Percentiles rank a stretch among this genome's conserved stretches.
These are phyloP conservation scores for Cladophialophora bantiana DNA, from an alignment of 2,329 filamentous ascomycete species.

Conservation along the genomic window DNA sequence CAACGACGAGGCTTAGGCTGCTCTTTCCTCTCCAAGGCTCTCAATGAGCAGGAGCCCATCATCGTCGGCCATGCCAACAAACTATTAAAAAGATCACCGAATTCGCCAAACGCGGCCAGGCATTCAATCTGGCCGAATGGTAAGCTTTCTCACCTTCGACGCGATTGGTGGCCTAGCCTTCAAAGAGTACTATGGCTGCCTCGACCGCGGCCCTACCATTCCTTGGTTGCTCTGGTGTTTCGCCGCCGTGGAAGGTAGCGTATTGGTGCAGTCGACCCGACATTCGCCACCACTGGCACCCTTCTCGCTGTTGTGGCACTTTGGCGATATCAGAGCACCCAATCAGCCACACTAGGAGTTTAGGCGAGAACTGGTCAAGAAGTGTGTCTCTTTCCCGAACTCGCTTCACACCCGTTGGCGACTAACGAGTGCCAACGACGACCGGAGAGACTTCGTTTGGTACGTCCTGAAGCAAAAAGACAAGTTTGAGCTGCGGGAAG, in stretches of 20 bases:
- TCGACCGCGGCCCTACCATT: conserved; percentile 40
- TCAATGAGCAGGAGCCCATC: conserved; percentile 46
- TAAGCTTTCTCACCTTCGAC: conserved; percentile 37
- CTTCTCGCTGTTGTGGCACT: too few species aligned
- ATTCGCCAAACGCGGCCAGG: conserved; percentile 11
- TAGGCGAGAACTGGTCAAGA: too few species aligned
- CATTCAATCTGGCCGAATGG: conserved; percentile 31
- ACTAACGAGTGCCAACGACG: conserved; percentile 13
- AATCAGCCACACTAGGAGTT: too few species aligned
- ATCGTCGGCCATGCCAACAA: conserved; percentile 27
- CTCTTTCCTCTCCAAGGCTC: conserved; percentile 46
- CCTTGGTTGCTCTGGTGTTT: too few species aligned
- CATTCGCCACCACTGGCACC: too few species aligned
- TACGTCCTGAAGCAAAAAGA: conserved; percentile 49
- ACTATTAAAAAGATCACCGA: conserved; percentile 25
- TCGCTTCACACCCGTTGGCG: too few species aligned
- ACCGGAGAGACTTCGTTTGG: conserved; percentile 32
- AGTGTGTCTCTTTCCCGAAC: too few species aligned
- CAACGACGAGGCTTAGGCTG: conserved; percentile 45
- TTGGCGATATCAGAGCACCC: too few species aligned
- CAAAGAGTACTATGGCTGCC: conserved; percentile 45
- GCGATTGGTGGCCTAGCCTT: conserved; percentile 45
- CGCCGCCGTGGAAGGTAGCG: too few species aligned
- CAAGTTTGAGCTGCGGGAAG: conserved; percentile 27
- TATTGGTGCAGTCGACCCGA: too few species aligned